phyloP scores from a whole-genome alignment of 129 eudicot species.

The Artemisia tridentata region DNA sequence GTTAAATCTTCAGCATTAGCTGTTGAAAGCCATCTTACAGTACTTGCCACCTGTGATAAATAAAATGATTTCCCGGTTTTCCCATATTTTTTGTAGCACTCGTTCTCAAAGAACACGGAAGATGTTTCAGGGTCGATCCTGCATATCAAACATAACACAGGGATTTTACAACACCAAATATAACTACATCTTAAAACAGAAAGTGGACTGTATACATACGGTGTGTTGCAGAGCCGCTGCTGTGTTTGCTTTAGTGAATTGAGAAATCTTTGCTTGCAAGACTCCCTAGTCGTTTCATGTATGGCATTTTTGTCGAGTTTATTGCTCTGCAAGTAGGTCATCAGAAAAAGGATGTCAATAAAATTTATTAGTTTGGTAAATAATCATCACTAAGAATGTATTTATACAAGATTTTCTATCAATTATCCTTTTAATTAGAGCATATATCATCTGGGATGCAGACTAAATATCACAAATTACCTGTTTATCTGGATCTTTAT shows the following conservation, averaged over 20 bases:
- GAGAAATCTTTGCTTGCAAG: conserved; percentile 68
- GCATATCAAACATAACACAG: conserved; percentile 26
- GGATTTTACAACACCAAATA: no score
- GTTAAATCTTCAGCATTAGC: conserved; percentile 45
- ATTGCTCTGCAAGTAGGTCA: conserved; percentile 38
- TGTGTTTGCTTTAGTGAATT: conserved; percentile 65
- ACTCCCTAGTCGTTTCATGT: conserved; percentile 54
- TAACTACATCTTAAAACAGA: background rate
- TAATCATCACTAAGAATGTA: background rate
- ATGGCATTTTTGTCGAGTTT: conserved; percentile 64
- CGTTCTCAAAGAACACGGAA: conserved; percentile 57
- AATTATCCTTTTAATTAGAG: background rate
- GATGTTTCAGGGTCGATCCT: conserved; percentile 63
- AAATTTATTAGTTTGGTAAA: background rate
- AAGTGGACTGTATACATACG: conserved; percentile 34
- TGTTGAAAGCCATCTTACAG: conserved; percentile 83
- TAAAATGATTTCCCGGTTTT: conserved; percentile 86
- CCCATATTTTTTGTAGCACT: conserved; percentile 68
- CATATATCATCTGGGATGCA: no score
- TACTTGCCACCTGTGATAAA: conserved; percentile 76
- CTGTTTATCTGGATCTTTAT: conserved; percentile 44
- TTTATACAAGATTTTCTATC: background rate
- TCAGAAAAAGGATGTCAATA: conserved; percentile 10
- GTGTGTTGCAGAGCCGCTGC: conserved; percentile 44
- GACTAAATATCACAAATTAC: conserved; percentile 23